These are phyloP conservation scores for Turnera subulata DNA, from an alignment of 345 rosid genomes.

Conservation along the genomic window DNA sequence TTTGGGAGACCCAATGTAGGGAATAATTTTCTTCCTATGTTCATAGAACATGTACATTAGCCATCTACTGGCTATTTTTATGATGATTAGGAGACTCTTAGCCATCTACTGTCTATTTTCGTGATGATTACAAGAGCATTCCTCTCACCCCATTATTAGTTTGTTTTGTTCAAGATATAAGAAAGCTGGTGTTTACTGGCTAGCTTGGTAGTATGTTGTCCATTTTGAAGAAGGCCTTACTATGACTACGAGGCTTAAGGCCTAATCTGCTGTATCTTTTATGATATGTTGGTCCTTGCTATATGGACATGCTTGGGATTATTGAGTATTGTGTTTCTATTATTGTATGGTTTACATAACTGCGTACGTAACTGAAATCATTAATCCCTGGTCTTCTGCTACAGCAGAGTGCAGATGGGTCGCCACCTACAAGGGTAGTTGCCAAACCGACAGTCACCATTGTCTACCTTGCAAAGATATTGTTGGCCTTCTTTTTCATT, in stretches of 20 bases:
- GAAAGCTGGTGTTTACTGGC: no score
- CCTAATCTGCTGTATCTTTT: not conserved
- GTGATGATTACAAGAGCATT: no score
- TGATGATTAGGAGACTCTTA: no score
- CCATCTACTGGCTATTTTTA: no score
- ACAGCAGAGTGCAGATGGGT: conserved; percentile 33
- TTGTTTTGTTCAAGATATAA: no score
- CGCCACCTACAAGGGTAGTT: conserved; percentile 6
- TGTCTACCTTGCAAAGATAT: conserved; percentile 51
- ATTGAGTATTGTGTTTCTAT: not conserved
- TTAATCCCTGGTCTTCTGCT: not conserved
- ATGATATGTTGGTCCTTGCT: not conserved
- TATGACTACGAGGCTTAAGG: not conserved
- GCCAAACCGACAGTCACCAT: conserved; percentile 18
- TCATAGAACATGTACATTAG: no score
- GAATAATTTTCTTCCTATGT: no score
- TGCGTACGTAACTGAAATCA: not conserved
- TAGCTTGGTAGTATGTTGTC: no score
- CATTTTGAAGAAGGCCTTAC: no score
- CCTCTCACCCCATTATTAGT: no score
- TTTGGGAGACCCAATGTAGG: no score
- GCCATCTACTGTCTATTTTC: no score
- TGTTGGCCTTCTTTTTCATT: conserved; percentile 56
- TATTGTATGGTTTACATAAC: not conserved
- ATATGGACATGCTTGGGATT: not conserved